phyloP scores from a whole-genome alignment of 2,329 filamentous ascomycete genomes.

The Helicocarpus griseus region DNA sequence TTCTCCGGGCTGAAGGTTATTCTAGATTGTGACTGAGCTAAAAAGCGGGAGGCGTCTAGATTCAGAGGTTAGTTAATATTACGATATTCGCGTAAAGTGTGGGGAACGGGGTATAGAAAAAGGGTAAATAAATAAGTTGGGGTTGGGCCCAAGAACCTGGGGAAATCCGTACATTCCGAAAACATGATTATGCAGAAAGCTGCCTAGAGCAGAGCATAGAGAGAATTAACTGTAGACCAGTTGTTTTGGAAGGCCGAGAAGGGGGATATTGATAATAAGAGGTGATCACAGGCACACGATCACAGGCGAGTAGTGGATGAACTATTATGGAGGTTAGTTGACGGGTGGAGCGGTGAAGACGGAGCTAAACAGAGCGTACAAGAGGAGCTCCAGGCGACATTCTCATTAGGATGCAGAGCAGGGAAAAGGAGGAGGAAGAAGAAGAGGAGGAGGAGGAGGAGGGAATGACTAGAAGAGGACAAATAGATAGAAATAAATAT shows the following conservation, averaged over 20 bases:
- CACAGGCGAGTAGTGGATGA: not conserved
- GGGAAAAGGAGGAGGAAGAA: not conserved
- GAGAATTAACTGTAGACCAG: not conserved
- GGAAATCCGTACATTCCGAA: conserved; percentile 15
- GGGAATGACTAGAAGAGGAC: not conserved
- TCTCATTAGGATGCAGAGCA: too few relatives aligned
- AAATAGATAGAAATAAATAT: not conserved
- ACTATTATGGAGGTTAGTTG: not conserved
- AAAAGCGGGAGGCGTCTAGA: conserved; percentile 87
- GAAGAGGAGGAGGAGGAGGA: not conserved
- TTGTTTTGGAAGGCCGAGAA: not conserved
- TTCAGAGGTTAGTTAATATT: not conserved
- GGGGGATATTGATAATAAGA: not conserved
- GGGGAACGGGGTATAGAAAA: not conserved
- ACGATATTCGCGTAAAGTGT: not conserved
- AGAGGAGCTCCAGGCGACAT: not conserved
- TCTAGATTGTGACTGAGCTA: conserved; percentile 91
- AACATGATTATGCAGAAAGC: conserved; percentile 10
- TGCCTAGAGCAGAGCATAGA: not conserved
- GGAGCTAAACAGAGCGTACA: not conserved
- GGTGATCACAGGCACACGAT: conserved; percentile 1
- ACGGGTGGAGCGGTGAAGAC: not conserved
- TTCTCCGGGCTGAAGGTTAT: conserved; percentile 61
- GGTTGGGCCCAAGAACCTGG: too few relatives aligned
- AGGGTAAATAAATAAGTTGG: not conserved